Evolutionary conservation across 179 eudicot species (phyloP), one percentile per base, ranked within the genome.

Genomic region (Camellia oleifera): DNA sequence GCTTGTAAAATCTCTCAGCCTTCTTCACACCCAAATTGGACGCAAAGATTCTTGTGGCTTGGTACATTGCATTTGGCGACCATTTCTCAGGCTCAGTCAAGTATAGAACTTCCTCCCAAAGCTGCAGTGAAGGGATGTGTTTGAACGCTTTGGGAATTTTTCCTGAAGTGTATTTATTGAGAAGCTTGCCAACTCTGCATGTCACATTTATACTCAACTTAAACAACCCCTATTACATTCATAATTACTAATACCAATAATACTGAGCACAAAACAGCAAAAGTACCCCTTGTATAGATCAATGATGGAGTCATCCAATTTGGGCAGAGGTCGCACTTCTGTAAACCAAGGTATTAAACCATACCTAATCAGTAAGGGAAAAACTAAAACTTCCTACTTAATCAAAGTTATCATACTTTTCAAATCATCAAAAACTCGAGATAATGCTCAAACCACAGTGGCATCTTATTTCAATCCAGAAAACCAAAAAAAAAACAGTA

Each of bases 11-110:
- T 54, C 92, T 88, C 83, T 92, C 94, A 10, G 91, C 98, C 89
- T 90, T 94, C 85, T 74, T 92, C 66, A 83, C 89, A 80, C 90
- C 89, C 90, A 95, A 81, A 87, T 94, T 95, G 46, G 99, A 95
- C 78, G 98, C 93, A 85, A 95, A 91, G 40, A 95, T 90, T 87
- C 97, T 94, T 65, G 99, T 95, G 74, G 96, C 98, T 85, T 94
- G 97, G 74, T 77, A 92, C 85, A 94, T 87, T 0, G 97, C 99
- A 84, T 84, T 87, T 18, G 98, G 90, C 13, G 99, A 94, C 99
- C 99, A 95, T 80, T 94, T 94, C 76, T 94, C 93, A 63, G 99
- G 99, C 83, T 95, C 98, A 58, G 99, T 94, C 81, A 95, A 75
- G 78, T 92, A 89, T 65, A 95, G 77, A 9, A 94, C 84, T 82